Conservation (phyloP, 352 stramenopile species). For the Pythium phragmitis region DNA sequence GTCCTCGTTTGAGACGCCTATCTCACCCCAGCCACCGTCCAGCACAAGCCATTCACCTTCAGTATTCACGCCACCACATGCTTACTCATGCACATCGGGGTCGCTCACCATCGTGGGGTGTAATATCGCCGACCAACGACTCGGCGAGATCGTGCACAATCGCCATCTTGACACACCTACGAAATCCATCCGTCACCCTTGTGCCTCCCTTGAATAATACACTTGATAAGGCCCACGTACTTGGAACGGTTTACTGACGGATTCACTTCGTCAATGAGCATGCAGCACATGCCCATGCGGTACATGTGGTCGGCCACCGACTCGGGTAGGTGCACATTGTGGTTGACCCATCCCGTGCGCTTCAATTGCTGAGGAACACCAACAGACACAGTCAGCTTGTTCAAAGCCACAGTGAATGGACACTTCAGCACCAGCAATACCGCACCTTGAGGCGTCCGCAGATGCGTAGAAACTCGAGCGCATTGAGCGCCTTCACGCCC, state of each 20-base stretch:
- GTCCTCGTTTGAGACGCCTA: constrained; percentile 85
- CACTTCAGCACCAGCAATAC: background rate
- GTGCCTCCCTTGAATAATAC: background rate
- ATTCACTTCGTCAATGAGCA: constrained; percentile 83
- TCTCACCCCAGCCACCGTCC: too few species aligned
- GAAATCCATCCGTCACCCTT: background rate
- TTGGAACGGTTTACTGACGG: constrained; percentile 63
- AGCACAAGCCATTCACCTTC: background rate
- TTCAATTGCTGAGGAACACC: constrained; percentile 68
- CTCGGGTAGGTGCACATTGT: constrained; percentile 85
- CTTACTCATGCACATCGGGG: background rate
- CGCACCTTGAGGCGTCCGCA: constrained; percentile 73
- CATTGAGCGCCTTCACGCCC: constrained; percentile 60
- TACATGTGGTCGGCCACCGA: constrained; percentile 95
- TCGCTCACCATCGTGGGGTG: constrained; percentile 77
- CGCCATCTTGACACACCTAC: constrained; percentile 89
- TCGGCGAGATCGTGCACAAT: constrained; percentile 94
- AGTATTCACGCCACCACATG: background rate
- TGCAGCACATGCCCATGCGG: constrained; percentile 90
- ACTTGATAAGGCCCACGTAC: constrained; percentile 26
- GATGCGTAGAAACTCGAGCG: constrained; percentile 80
- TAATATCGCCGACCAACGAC: constrained; percentile 93
- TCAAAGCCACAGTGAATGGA: background rate
- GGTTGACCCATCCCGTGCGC: constrained; percentile 92
- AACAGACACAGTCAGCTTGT: background rate